Base-by-base conservation (phyloP, 495 filamentous ascomycete genomes). In the Apodospora peruviana region DNA sequence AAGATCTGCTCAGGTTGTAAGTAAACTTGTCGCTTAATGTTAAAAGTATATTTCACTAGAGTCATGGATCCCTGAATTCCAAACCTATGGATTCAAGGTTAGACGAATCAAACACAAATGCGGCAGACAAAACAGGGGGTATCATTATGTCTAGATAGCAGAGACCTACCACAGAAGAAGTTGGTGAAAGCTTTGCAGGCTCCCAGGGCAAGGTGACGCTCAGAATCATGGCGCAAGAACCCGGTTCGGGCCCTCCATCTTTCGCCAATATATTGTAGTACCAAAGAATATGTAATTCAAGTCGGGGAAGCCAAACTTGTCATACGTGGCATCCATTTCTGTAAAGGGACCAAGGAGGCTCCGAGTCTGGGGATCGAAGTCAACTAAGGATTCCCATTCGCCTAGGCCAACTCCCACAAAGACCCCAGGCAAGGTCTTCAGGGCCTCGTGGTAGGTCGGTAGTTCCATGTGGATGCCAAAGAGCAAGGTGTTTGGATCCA, bases 401-500 rank as follows among this genome's bases (percentile, higher is more conserved):
- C 67, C 53, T 14, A 61, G 50, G 2, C 64, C 55, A 5, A 67
- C 71, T 0, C 76, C 76, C 10, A 80, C 58, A 22, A 67, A 72
- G 10, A 75, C 50, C 2, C 48, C 60, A 12, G 77, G 77, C 10
- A 57, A 45, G 5, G 40, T 59, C 1, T 53, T 48, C 12, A 80
- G 44, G 3, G 70, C 66, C 5, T 58, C 46, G 3, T 67, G 56
- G 41, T 72, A 76, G 0, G 71, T 51, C 0, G 50, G 55, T 11
- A 60, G 61, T 37, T 84, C 84, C 58, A 85, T 80, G 41, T 90
- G 77, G 11, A 90, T 70, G 1, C 82, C 77, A 47, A 72, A 80
- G 0, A 76, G 57, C n/a, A 80, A 35, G 2, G 69, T 80, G 1
- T 59, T 56, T 0, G 61, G 47, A 8, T 70, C 71, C 11, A 89